Percentiles rank a stretch among this genome's conserved stretches.
phyloP scores from a whole-genome alignment of 768 basidiomycete species.

The Cystofilobasidium bisporidii region DNA sequence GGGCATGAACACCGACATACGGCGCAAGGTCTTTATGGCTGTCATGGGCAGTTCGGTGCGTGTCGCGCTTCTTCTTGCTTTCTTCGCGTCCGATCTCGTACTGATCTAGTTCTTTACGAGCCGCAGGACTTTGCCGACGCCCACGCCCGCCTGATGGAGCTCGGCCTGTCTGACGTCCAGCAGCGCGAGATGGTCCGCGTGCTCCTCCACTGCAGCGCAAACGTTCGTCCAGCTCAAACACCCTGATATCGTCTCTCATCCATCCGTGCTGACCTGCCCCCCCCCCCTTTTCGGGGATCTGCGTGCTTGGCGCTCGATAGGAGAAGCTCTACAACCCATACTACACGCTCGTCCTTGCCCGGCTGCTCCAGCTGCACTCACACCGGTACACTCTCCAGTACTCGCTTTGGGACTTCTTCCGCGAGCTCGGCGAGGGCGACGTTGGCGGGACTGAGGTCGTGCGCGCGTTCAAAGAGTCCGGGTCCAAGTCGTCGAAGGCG shows the following conservation, averaged over 20 bases:
- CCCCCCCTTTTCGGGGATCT: neutral
- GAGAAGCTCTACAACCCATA: slow-evolving; percentile 92
- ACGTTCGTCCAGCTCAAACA: slow-evolving; percentile 29
- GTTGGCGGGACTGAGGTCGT: slow-evolving; percentile 72
- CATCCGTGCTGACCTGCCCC: no score
- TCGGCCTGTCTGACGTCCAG: slow-evolving; percentile 76
- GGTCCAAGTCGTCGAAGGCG: slow-evolving; percentile 35
- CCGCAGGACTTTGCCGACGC: slow-evolving; percentile 89
- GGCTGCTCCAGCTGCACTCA: slow-evolving; percentile 66
- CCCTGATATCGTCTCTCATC: no score
- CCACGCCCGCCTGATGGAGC: slow-evolving; percentile 73
- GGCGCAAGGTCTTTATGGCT: slow-evolving; percentile 81
- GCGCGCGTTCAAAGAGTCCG: slow-evolving; percentile 47
- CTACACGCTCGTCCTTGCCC: slow-evolving; percentile 78
- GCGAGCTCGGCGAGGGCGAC: slow-evolving; percentile 72
- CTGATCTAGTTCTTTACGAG: neutral
- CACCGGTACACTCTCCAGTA: slow-evolving; percentile 90
- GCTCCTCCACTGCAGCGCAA: slow-evolving; percentile 67
- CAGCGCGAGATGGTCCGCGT: slow-evolving; percentile 93
- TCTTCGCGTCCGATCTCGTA: neutral
- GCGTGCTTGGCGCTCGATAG: slow-evolving; percentile 41
- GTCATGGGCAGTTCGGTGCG: slow-evolving; percentile 90
- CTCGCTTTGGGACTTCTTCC: slow-evolving; percentile 91
- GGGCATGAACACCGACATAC: slow-evolving; percentile 97
- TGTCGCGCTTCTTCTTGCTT: slow-evolving; percentile 12